Evolutionary conservation across 805 yeast species (phyloP).

Genomic region (fission yeast (Schizosaccharomyces pombe)): DNA sequence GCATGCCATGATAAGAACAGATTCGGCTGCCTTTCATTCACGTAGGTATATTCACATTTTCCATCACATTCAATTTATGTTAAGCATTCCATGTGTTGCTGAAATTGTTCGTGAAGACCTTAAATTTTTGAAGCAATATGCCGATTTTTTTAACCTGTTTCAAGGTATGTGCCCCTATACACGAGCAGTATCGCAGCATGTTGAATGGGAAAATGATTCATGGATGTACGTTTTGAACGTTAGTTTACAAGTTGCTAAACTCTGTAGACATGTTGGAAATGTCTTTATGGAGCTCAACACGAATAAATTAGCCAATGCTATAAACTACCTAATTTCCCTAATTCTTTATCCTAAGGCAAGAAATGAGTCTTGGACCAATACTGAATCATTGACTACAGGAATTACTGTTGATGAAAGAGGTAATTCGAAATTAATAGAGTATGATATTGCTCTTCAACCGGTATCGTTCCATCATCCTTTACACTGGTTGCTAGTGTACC

Average conservation of each 20-base stretch:
- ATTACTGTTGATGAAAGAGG: conserved; percentile 5
- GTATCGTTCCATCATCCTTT: conserved; percentile 63
- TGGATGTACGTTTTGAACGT: conserved; percentile 53
- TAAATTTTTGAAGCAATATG: conserved; percentile 31
- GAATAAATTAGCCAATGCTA: background rate
- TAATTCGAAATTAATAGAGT: conserved; percentile 15
- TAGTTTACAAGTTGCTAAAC: conserved; percentile 39
- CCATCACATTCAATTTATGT: conserved; percentile 53
- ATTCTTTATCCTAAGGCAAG: conserved; percentile 10
- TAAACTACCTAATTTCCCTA: conserved; percentile 12
- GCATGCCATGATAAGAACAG: conserved; percentile 5
- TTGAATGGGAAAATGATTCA: conserved; percentile 73
- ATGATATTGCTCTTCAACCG: conserved; percentile 23
- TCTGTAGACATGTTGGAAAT: conserved; percentile 16
- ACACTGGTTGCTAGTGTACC: conserved; percentile 49
- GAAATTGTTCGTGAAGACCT: conserved; percentile 23
- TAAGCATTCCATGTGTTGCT: conserved; percentile 42
- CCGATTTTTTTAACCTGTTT: conserved; percentile 42
- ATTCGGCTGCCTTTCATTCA: conserved; percentile 15
- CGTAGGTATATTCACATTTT: conserved; percentile 59
- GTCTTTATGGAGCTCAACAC: conserved; percentile 13
- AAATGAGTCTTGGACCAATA: conserved; percentile 11
- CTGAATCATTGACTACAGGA: conserved; percentile 4
- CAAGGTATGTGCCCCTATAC: conserved; percentile 56
- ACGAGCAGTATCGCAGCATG: conserved; percentile 59